phyloP scores from a whole-genome alignment of 169 alveolate species.

The Babesia divergens region DNA sequence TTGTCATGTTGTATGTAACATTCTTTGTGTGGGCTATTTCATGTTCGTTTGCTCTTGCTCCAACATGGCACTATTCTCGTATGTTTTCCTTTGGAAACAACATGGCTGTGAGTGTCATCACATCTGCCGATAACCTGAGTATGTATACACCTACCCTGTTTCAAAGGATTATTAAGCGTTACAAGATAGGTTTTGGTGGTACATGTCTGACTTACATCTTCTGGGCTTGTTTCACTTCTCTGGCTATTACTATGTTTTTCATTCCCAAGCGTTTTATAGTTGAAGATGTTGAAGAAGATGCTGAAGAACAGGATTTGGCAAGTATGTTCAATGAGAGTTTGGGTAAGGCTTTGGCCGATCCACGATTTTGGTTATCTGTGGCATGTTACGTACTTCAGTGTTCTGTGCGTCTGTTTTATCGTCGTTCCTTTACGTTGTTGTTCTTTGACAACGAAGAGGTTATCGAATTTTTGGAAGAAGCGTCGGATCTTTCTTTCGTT shows the following conservation, averaged over 20 bases:
- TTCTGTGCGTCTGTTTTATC: conserved; percentile 28
- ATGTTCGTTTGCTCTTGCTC: conserved; percentile 32
- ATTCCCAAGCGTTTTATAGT: conserved; percentile 29
- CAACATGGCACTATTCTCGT: conserved; percentile 54
- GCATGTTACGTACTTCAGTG: conserved; percentile 28
- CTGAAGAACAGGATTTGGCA: neutral
- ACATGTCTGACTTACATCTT: conserved; percentile 29
- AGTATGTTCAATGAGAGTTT: conserved; percentile 3
- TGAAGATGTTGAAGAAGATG: conserved; percentile 5
- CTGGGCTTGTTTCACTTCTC: conserved; percentile 35
- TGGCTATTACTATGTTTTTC: conserved; percentile 21
- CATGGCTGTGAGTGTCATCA: conserved; percentile 48
- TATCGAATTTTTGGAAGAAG: conserved; percentile 16
- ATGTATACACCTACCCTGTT: conserved; percentile 38
- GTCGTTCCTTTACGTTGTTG: conserved; percentile 37
- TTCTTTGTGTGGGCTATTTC: conserved; percentile 51
- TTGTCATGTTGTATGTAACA: neutral
- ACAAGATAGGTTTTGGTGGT: conserved; percentile 7
- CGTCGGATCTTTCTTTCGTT: conserved; percentile 18
- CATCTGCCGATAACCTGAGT: conserved; percentile 49
- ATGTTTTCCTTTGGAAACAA: conserved; percentile 44
- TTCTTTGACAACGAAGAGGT: conserved; percentile 41
- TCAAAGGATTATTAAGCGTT: neutral
- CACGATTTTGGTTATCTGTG: conserved; percentile 29
- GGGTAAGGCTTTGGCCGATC: conserved; percentile 1